Base-by-base conservation (phyloP, 2,329 filamentous ascomycete species). In the Didymellaceae sp. region DNA sequence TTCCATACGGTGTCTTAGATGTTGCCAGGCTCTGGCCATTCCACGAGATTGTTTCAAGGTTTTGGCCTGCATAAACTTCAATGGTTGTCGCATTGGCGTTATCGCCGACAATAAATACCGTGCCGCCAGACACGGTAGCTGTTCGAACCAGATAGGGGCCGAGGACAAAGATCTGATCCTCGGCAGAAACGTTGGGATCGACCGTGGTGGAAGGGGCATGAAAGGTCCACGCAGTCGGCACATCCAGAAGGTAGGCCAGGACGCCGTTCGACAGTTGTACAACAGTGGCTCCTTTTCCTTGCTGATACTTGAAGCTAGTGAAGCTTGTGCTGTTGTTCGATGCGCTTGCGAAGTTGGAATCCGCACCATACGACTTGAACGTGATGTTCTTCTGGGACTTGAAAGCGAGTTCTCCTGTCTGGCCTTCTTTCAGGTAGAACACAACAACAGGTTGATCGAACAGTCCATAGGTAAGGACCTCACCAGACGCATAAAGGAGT, bases 211-310 rank as follows among this genome's bases (percentile, higher is more conserved):
- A 71, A 3, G 81, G 77, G 2, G 81, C 81, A 71, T 80, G 85
- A 62, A 85, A 82, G 5, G 77, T 79, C 77, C 80, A 85, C 1
- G 80, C 82, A 0, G 80, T 77, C 9, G 75, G 65, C 17, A 78
- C 74, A 33, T 84, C 81, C 4, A 85, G 72, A 5, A 85, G 71
- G 46, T 82, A 82, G 4, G 80, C 69, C 1, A 82, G 51, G 2
- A 80, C 70, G 0, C 77, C 77, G 40, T 81, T 78, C 3, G 77
- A 78, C 43, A 83, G 79, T 30, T 77, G 68, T 2, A 85, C 60
- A 0, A 76, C 74, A 0, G 78, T 80, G 2, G 73, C 57, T 1
- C 80, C 80, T 6, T 74, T 55, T 2, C 63, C 68, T 66, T 84
- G 81, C 0, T 68, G 78, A 50, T 81, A 84, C 0, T 65, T 74